Conservation (phyloP, 2,329 filamentous ascomycete genomes). For the Fusarium liriodendri region DNA sequence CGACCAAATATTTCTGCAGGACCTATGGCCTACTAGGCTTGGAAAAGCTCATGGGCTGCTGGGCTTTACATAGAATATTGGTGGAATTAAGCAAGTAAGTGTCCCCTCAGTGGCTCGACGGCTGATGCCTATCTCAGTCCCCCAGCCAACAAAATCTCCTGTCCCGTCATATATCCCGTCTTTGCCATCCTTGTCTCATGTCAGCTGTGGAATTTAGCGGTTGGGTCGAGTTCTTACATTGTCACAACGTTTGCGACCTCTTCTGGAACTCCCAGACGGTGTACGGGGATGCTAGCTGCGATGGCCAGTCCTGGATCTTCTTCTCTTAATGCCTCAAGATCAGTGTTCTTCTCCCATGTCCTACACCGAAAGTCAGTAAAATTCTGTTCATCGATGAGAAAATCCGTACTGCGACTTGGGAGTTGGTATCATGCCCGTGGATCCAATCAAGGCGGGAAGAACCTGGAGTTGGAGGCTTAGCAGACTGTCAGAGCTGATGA, state of each 20-base stretch:
- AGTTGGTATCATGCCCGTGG: conserved; percentile 50
- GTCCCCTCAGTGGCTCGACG: background rate
- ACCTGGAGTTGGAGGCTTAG: conserved; percentile 29
- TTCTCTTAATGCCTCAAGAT: conserved; percentile 45
- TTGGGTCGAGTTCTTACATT: conserved; percentile 43
- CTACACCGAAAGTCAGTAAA: conserved; percentile 23
- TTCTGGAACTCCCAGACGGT: conserved; percentile 48
- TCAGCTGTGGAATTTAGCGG: conserved; percentile 5
- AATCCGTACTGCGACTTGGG: conserved; percentile 43
- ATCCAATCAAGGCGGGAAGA: conserved; percentile 50
- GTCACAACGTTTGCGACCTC: conserved; percentile 50
- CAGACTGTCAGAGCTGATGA: background rate
- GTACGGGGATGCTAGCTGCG: conserved; percentile 48
- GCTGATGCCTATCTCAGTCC: conserved; percentile 8
- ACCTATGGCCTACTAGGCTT: fast-evolving
- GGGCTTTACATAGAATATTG: too few species aligned
- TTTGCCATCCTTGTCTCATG: conserved; percentile 20
- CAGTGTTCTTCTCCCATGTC: conserved; percentile 45
- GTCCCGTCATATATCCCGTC: conserved; percentile 29
- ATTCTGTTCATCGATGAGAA: too few species aligned
- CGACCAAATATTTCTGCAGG: background rate
- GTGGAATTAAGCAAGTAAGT: background rate
- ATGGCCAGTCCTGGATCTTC: conserved; percentile 50
- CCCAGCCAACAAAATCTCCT: conserved; percentile 24
- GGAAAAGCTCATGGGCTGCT: background rate